Evolutionary conservation across 768 basidiomycete species (phyloP).

Genomic region (Mycena venus): DNA sequence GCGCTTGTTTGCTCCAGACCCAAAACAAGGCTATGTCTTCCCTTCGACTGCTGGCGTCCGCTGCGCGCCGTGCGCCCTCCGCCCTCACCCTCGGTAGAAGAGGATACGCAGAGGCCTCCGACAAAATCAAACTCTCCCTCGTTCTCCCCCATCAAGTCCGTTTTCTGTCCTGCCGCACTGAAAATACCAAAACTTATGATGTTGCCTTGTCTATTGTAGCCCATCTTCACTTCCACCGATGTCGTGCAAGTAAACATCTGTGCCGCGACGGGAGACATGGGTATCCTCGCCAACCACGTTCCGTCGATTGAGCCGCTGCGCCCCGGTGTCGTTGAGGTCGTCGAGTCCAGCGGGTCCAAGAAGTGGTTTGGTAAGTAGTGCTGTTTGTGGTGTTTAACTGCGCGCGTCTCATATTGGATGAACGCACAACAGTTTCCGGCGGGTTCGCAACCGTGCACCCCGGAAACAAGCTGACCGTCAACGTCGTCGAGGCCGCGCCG

Average conservation of each 20-base stretch:
- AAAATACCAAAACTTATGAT: slow-evolving; percentile 1
- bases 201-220: slow-evolving; percentile 64
- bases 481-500: slow-evolving; percentile 96
- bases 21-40: slow-evolving; percentile 68
- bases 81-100: slow-evolving; percentile 70
- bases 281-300: slow-evolving; percentile 98
- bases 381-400: background rate
- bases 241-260: slow-evolving; percentile 97
- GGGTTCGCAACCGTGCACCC: slow-evolving; percentile 99
- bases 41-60: slow-evolving; percentile 77
- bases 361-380: slow-evolving; percentile 93
- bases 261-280: slow-evolving; percentile 97
- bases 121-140: slow-evolving; percentile 93
- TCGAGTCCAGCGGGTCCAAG: slow-evolving; percentile 86
- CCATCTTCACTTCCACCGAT: slow-evolving; percentile 91
- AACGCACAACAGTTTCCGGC: slow-evolving; percentile 80
- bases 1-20: background rate
- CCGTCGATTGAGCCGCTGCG: slow-evolving; percentile 96
- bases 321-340: slow-evolving; percentile 94
- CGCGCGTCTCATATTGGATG: background rate
- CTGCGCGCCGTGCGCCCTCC: slow-evolving; percentile 70
- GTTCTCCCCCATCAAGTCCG: slow-evolving; percentile 95
- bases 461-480: slow-evolving; percentile 96
- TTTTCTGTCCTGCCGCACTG: slow-evolving; percentile 30
- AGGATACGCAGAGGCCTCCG: slow-evolving; percentile 92